Percentiles rank a stretch among this genome's conserved stretches.
Evolutionary conservation across 805 yeast species (phyloP).

Genomic region (Candida ponderosae): DNA sequence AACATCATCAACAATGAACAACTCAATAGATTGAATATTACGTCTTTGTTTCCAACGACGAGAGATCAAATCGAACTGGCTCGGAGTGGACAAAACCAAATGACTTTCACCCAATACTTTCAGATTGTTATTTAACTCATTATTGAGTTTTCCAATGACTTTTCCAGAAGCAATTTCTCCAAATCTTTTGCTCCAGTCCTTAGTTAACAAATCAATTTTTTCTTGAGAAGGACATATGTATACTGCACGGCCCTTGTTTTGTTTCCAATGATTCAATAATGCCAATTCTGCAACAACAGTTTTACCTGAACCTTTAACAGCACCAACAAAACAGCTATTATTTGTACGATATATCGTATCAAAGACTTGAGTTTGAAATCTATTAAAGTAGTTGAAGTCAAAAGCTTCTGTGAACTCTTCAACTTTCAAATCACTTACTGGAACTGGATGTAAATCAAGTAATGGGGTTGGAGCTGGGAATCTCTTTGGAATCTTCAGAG

Average conservation of each 20-base stretch:
- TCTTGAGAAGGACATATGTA: slow-evolving; percentile 63
- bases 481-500: slow-evolving; percentile 50
- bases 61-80: slow-evolving; percentile 64
- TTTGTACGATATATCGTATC: slow-evolving; percentile 48
- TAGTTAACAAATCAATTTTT: slow-evolving; percentile 36
- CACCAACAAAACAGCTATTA: slow-evolving; percentile 58
- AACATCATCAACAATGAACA: slow-evolving; percentile 66
- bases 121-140: slow-evolving; percentile 46
- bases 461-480: slow-evolving; percentile 57
- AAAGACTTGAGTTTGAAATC: slow-evolving; percentile 67
- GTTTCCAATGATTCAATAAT: slow-evolving; percentile 63
- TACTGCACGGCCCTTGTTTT: slow-evolving; percentile 60
- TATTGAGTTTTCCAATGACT: slow-evolving; percentile 42
- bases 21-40: slow-evolving; percentile 57
- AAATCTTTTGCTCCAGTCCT: slow-evolving; percentile 48
- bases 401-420: slow-evolving; percentile 40
- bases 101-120: slow-evolving; percentile 51
- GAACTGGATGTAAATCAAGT: slow-evolving; percentile 41
- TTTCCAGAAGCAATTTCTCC: slow-evolving; percentile 48
- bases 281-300: slow-evolving; percentile 68
- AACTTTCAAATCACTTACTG: slow-evolving; percentile 39
- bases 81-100: slow-evolving; percentile 70
- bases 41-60: slow-evolving; percentile 79
- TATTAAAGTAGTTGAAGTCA: slow-evolving; percentile 51
- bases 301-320: slow-evolving; percentile 73